phyloP scores from a whole-genome alignment of 2,329 filamentous ascomycete genomes.

The Ceratocystis ficicola region DNA sequence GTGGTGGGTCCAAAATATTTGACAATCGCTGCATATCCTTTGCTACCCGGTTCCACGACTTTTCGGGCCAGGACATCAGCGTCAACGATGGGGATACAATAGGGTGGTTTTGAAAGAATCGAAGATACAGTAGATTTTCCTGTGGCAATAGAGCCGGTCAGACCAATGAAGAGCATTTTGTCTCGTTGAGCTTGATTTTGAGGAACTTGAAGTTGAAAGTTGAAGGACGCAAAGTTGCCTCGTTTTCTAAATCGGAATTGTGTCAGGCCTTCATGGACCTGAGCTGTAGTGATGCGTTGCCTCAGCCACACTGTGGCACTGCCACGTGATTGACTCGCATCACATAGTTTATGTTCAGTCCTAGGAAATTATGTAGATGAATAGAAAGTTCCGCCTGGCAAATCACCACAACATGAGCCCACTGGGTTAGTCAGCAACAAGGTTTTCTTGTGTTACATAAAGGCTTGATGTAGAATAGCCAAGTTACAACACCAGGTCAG shows the following conservation, averaged over 20 bases:
- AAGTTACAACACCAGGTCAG: not conserved
- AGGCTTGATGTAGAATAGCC: not conserved
- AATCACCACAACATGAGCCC: not conserved
- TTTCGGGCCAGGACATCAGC: constrained; percentile 84
- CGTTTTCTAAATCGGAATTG: no score
- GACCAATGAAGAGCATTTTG: constrained; percentile 83
- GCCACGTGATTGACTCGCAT: no score
- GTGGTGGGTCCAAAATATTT: constrained; percentile 69
- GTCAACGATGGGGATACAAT: constrained; percentile 83
- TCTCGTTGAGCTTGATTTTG: not conserved
- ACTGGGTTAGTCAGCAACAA: not conserved
- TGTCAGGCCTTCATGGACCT: no score
- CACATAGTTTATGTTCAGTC: no score
- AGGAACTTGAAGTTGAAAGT: not conserved
- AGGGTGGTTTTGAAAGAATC: constrained; percentile 65
- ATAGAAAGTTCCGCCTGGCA: no score
- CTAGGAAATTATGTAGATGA: no score
- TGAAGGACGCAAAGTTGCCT: no score
- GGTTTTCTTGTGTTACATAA: not conserved
- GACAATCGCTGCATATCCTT: constrained; percentile 73
- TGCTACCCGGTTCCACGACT: constrained; percentile 84
- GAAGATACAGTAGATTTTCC: constrained; percentile 93
- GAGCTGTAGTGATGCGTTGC: no score
- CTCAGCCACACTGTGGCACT: no score
- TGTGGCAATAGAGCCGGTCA: constrained; percentile 94